These are phyloP conservation scores for Ogataea nonfermentans DNA, from an alignment of 805 yeast species.

Conservation along the genomic window DNA sequence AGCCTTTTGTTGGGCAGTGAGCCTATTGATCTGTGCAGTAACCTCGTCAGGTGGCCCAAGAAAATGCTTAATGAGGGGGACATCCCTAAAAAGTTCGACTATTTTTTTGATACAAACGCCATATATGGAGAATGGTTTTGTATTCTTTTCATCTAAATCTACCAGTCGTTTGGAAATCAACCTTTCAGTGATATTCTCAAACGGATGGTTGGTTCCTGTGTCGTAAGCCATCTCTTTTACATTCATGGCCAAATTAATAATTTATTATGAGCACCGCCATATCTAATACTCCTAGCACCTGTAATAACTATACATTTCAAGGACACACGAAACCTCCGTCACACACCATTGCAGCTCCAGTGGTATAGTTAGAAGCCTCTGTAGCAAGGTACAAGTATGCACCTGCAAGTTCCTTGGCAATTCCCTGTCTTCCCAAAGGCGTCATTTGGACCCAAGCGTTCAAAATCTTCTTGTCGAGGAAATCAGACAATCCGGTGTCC, in stretches of 20 bases:
- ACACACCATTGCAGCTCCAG: constrained; percentile 50
- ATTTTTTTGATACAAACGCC: constrained; percentile 10
- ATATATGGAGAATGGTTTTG: constrained; percentile 5
- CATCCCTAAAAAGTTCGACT: constrained; percentile 33
- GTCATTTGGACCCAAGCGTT: constrained; percentile 32
- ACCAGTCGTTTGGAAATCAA: constrained; percentile 14
- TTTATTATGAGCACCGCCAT: constrained; percentile 2
- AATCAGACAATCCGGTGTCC: constrained; percentile 43
- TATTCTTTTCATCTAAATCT: constrained; percentile 6
- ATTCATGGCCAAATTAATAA: constrained; percentile 12
- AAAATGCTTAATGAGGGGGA: constrained; percentile 36
- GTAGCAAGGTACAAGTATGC: constrained; percentile 53
- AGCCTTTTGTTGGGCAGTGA: constrained; percentile 43
- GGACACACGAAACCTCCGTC: constrained; percentile 48
- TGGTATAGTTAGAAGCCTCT: constrained; percentile 49
- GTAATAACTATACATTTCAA: constrained; percentile 7
- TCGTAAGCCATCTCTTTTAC: constrained; percentile 26
- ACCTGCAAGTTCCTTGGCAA: constrained; percentile 50
- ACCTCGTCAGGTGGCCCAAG: constrained; percentile 40
- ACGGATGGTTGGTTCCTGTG: constrained; percentile 26
- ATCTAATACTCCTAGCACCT: constrained; percentile 3
- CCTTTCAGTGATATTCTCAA: constrained; percentile 27
- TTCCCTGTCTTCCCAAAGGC: constrained; percentile 53
- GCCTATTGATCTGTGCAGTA: constrained; percentile 36
- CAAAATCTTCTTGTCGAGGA: constrained; percentile 28